Evolutionary conservation across 352 stramenopile genomes (phyloP), one percentile per base, ranked within the genome.

Genomic region (Pythium folliculosum): DNA sequence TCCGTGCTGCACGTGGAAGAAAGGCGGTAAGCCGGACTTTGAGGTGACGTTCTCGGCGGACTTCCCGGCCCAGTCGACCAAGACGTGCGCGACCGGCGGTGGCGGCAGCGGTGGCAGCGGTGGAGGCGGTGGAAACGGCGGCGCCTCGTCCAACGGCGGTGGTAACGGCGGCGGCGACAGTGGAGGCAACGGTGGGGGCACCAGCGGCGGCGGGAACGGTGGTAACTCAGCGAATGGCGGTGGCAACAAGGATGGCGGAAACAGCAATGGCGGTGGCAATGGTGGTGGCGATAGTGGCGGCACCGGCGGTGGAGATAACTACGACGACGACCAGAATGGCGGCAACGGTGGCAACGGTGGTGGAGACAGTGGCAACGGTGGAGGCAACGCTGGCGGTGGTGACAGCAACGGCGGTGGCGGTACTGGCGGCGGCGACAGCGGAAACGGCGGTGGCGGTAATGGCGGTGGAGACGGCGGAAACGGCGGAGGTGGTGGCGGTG

Each of bases 1-100:
- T 27, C 63, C 63, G 47, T 70, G 63, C 54, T 70, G 63, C 55
- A 64, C 47, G 54, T 70, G 55, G 63, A 60, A 51, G 37, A 44
- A 63, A 37, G 55, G 63, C 10, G 63, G 38, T 19, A 63, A 35
- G 25, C 54, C 54, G 16, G 55, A 63, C 25, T 70, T 63, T 25
- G 12, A 19, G 8, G 63, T 70, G 47, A 51, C 63, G 23, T 65
- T 61, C 38, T 40, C 63, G 47, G 38, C 22, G 10, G 63, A 70
- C 55, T 62, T 69, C 62, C 62, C 62, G 32, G 60, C 60, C 3
- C 49, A 67, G 50, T 67, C 60, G 9, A 67, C 60, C 23, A 55
- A 67, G 50, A 61, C 49, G 6, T 67, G 60, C 14, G 60, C 60
- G 5, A 48, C 50, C 21, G 51, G 50, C 17, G 60, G 60, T 17